These are phyloP conservation scores for Fusarium sp. DNA, from an alignment of 2,329 filamentous ascomycete genomes.

Conservation along the genomic window DNA sequence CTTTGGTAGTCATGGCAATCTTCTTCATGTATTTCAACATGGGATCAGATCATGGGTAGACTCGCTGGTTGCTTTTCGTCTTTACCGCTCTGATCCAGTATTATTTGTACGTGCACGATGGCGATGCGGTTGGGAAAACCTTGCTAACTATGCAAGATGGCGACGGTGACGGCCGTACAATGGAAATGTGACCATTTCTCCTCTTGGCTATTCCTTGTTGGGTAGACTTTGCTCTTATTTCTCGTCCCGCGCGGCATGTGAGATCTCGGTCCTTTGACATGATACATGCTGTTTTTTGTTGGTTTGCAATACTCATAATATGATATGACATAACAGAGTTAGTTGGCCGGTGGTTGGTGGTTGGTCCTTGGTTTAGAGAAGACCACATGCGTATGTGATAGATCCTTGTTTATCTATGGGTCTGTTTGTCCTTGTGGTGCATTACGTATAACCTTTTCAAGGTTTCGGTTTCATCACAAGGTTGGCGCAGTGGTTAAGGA, in stretches of 20 bases:
- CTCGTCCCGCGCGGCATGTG: not conserved
- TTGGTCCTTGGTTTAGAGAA: not conserved
- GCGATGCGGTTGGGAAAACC: not conserved
- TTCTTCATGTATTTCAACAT: constrained; percentile 2
- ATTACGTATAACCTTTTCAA: not conserved
- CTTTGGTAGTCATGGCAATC: not conserved
- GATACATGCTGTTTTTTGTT: not conserved
- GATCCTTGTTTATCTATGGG: not conserved
- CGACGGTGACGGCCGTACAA: not conserved
- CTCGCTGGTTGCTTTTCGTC: not conserved
- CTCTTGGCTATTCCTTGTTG: not conserved
- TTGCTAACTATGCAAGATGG: not conserved
- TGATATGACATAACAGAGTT: not conserved
- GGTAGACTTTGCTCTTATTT: not conserved
- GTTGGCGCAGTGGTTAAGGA: not conserved
- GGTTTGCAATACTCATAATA: not conserved
- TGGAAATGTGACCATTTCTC: not conserved
- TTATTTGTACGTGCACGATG: constrained; percentile 1
- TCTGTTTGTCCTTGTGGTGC: not conserved
- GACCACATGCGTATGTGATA: not conserved
- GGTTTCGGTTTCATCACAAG: not conserved
- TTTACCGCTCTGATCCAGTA: not conserved
- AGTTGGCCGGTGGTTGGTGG: not conserved
- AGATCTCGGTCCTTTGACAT: not conserved
- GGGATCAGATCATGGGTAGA: constrained; percentile 14